Percentiles rank a stretch among this genome's conserved stretches.
These are phyloP conservation scores for Chrysosporium queenslandicum DNA, from an alignment of 2,329 filamentous ascomycete species.

Conservation along the genomic window DNA sequence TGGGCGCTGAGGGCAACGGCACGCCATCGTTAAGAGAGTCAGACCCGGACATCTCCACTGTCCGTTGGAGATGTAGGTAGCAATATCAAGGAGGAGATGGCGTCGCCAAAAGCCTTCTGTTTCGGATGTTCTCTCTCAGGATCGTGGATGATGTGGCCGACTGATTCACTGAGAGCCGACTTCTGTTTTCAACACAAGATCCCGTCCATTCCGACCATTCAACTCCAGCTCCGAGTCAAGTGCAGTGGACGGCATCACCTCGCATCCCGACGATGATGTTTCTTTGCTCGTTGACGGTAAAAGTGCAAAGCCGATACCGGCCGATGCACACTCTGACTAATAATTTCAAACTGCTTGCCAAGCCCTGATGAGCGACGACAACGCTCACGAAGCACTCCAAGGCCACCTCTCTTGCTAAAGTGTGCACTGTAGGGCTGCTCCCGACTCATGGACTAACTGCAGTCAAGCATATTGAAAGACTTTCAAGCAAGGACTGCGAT, in stretches of 20 bases:
- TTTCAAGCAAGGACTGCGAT: too few relatives aligned
- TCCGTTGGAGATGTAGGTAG: not conserved
- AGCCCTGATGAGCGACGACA: too few relatives aligned
- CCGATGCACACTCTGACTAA: not conserved
- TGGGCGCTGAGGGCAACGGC: not conserved
- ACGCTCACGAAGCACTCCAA: too few relatives aligned
- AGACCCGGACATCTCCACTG: not conserved
- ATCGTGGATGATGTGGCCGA: not conserved
- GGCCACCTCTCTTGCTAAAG: too few relatives aligned
- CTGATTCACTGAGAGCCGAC: not conserved
- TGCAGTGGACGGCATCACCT: not conserved
- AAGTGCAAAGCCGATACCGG: not conserved
- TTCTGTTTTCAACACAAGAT: not conserved
- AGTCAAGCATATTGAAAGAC: too few relatives aligned
- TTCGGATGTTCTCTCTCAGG: not conserved
- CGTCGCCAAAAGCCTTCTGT: not conserved
- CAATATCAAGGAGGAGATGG: not conserved
- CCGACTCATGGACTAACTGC: too few relatives aligned
- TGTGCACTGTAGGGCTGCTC: too few relatives aligned
- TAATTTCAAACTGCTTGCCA: too few relatives aligned
- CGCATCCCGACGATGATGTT: not conserved
- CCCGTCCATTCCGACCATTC: not conserved
- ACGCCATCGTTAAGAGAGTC: not conserved
- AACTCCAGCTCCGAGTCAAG: not conserved
- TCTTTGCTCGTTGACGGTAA: not conserved